Evolutionary conservation across 176 grass and related monocot genomes (phyloP).

Genomic region (Carex kokanica): DNA sequence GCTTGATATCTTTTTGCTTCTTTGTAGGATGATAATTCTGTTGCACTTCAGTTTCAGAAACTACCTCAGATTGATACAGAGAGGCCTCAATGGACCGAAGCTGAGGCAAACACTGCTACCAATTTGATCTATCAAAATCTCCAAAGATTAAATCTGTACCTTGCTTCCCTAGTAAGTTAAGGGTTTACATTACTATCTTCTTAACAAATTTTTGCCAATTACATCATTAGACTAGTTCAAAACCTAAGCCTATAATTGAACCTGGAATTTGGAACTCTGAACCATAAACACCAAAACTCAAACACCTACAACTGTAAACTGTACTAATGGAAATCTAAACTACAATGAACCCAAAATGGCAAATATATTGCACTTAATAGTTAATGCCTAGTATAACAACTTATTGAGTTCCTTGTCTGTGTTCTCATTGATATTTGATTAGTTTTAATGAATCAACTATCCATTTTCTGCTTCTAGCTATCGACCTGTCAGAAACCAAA

Average conservation of each 20-base stretch:
- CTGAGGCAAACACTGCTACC: conserved; percentile 49
- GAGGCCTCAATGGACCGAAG: conserved; percentile 58
- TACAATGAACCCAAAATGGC: neutral
- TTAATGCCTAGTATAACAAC: neutral
- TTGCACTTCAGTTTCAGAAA: conserved; percentile 51
- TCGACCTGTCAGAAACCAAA: conserved; percentile 63
- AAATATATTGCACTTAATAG: neutral
- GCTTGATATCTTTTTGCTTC: neutral
- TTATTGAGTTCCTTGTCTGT: neutral
- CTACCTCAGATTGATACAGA: conserved; percentile 52
- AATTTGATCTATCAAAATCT: conserved; percentile 76
- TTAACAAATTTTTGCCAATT: neutral
- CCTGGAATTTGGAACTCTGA: neutral
- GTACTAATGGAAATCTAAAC: neutral
- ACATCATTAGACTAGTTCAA: conserved; percentile 9
- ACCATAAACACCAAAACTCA: neutral
- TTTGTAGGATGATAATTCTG: conserved; percentile 37
- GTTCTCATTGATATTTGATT: neutral
- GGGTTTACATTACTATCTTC: neutral
- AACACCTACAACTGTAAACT: neutral
- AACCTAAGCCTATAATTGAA: neutral
- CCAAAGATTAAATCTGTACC: conserved; percentile 51
- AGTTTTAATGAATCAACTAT: conserved; percentile 17
- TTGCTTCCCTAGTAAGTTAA: conserved; percentile 55
- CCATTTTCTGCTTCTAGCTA: conserved; percentile 43